Base-by-base conservation (phyloP, 495 filamentous ascomycete species). In the Letharia lupina region DNA sequence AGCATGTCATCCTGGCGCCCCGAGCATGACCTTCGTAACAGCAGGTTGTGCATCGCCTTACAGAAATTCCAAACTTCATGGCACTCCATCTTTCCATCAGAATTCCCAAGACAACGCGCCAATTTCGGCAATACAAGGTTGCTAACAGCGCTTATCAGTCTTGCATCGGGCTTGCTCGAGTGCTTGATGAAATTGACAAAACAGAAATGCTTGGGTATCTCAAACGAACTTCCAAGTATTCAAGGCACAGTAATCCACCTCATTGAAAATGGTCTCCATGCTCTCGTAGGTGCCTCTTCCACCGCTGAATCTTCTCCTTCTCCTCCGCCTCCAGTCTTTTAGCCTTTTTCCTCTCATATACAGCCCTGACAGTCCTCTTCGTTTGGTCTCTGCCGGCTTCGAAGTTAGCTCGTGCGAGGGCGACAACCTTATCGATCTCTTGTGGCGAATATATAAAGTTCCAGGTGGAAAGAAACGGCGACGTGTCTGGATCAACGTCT, bases 401-500 rank as follows among this genome's bases (percentile, higher is more conserved):
- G 68, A 90, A 98, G 75, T 98, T 98, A 4, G 91, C 90, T 66
- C 85, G 83, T 1, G 94, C 93, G 11, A 98, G 82, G 31, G 83
- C 82, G 12, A 95, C 87, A 0, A 93, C 88, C 33, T 83, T 81
- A 62, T 96, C 93, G 58, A 97, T 81, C 71, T 97, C 87, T 64
- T 91, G 83, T 0, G 91, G 89, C 44, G 89, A 91, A 76, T 96
- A 97, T 54, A 96, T 86, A 73, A 97, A 97, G 74, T 97, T 98
- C 94, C 94, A 98, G 2, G 94, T 98, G 69, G 86, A 90, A 75
- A 97, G 83, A 78, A 92, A 98, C 60, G 92, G 89, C 65, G 83
- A 86, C 16, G 80, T 84, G 44, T 87, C 83, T 0, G 94, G 93
- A 73, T 96, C 87, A 37, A 97, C 87, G 61, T 84, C 88, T 9